Conservation (phyloP, 176 grass and related monocot species). For the Saccharum spontaneum region DNA sequence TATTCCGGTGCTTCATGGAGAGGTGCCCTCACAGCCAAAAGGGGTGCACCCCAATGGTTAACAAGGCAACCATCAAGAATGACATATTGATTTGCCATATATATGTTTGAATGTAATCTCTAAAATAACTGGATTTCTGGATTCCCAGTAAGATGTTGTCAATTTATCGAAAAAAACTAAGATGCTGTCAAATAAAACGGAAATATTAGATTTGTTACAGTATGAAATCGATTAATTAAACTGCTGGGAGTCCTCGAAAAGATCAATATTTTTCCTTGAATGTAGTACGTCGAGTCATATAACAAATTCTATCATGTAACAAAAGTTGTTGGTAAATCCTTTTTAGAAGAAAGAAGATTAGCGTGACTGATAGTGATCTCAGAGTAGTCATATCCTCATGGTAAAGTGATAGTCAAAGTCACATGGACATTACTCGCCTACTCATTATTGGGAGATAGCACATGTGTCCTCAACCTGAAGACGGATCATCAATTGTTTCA, state of each 20-base stretch:
- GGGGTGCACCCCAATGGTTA: not conserved
- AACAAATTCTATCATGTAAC: not conserved
- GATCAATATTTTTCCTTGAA: not conserved
- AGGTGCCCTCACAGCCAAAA: constrained; percentile 30
- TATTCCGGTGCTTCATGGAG: constrained; percentile 44
- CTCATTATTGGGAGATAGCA: constrained; percentile 9
- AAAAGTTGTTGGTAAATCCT: not conserved
- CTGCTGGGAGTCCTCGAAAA: not conserved
- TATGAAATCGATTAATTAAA: not conserved
- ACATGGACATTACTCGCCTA: constrained; percentile 14
- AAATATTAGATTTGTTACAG: not conserved
- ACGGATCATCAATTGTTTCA: not conserved
- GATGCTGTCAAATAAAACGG: not conserved
- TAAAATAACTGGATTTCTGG: no score
- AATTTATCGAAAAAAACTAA: no score
- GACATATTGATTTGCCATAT: no score
- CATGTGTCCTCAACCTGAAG: not conserved
- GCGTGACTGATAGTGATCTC: not conserved
- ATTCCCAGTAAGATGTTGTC: no score
- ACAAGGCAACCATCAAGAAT: not conserved
- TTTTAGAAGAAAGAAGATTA: constrained; percentile 5
- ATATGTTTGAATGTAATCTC: no score
- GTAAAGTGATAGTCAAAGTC: not conserved
- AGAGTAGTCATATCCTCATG: not conserved
- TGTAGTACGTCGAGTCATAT: not conserved